These are phyloP conservation scores for Ogataea dorogensis DNA, from an alignment of 805 yeast species.

Conservation along the genomic window DNA sequence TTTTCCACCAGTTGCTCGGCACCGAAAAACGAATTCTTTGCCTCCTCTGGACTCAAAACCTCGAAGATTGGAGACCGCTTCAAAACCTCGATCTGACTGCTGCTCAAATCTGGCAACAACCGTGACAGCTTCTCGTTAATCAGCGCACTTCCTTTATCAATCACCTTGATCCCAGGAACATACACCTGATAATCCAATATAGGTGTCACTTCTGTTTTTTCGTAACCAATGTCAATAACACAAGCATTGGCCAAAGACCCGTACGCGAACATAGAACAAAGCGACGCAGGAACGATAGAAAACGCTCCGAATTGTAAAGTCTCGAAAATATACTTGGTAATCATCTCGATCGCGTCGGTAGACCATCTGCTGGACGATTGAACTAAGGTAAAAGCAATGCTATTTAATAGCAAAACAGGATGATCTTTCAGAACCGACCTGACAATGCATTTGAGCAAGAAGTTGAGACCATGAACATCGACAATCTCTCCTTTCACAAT, in stretches of 20 bases:
- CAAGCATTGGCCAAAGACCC: conserved; percentile 62
- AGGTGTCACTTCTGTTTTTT: conserved; percentile 74
- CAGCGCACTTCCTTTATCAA: conserved; percentile 57
- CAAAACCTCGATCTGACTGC: conserved; percentile 65
- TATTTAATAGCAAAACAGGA: conserved; percentile 27
- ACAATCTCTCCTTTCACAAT: conserved; percentile 61
- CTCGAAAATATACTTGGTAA: conserved; percentile 78
- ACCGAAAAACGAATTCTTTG: conserved; percentile 60
- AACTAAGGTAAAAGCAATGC: conserved; percentile 69
- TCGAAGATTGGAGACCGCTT: conserved; percentile 77
- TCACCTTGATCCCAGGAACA: conserved; percentile 43
- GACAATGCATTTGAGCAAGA: conserved; percentile 51
- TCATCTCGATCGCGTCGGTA: conserved; percentile 58
- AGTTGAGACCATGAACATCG: conserved; percentile 69
- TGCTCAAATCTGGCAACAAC: conserved; percentile 56
- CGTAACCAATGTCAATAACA: conserved; percentile 78
- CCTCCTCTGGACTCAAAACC: conserved; percentile 67
- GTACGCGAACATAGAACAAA: conserved; percentile 73
- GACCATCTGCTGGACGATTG: conserved; percentile 67
- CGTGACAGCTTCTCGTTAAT: conserved; percentile 55
- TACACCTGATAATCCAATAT: conserved; percentile 70
- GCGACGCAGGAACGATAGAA: conserved; percentile 61
- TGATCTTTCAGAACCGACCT: conserved; percentile 43
- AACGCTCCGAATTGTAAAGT: conserved; percentile 69
- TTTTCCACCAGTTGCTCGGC: conserved; percentile 42